These are phyloP conservation scores for Flaveria bidentis DNA, from an alignment of 129 eudicot species.

Conservation along the genomic window DNA sequence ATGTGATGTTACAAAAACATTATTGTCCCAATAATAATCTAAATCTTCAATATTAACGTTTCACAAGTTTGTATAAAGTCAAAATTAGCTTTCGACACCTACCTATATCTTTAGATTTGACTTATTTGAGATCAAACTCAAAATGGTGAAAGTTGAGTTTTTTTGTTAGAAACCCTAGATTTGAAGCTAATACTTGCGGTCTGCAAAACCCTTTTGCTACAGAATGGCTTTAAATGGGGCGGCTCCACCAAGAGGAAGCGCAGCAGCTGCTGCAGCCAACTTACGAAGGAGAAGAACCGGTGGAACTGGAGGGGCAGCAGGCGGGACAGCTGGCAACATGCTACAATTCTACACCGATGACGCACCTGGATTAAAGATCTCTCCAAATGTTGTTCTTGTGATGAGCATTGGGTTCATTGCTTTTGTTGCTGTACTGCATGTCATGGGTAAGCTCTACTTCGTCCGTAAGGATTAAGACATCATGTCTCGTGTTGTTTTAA, in stretches of 20 bases:
- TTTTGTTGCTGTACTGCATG: slow-evolving; percentile 14
- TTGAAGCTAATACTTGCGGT: not conserved
- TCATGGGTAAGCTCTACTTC: slow-evolving; percentile 20
- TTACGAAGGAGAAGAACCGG: slow-evolving; percentile 6
- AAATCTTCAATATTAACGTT: not conserved
- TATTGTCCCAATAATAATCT: not conserved
- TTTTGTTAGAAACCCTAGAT: not conserved
- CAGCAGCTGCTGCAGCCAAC: slow-evolving; percentile 17
- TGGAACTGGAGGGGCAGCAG: not conserved
- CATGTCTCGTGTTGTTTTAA: not conserved
- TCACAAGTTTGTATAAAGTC: not conserved
- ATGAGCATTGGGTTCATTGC: slow-evolving; percentile 16
- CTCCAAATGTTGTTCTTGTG: slow-evolving; percentile 18
- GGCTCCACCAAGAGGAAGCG: slow-evolving; percentile 14
- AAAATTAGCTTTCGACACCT: not conserved
- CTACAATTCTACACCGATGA: slow-evolving; percentile 16
- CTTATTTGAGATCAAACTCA: not conserved
- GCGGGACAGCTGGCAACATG: slow-evolving; percentile 22
- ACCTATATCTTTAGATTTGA: not conserved
- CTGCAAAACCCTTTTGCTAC: not conserved
- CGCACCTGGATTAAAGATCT: slow-evolving; percentile 15
- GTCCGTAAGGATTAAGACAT: not conserved
- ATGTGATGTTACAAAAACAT: not conserved
- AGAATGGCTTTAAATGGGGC: slow-evolving; percentile 15
- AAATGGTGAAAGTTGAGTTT: too few relatives aligned